These are phyloP conservation scores for Cytospora piceicola DNA, from an alignment of 2,329 filamentous ascomycete genomes.

Conservation along the genomic window DNA sequence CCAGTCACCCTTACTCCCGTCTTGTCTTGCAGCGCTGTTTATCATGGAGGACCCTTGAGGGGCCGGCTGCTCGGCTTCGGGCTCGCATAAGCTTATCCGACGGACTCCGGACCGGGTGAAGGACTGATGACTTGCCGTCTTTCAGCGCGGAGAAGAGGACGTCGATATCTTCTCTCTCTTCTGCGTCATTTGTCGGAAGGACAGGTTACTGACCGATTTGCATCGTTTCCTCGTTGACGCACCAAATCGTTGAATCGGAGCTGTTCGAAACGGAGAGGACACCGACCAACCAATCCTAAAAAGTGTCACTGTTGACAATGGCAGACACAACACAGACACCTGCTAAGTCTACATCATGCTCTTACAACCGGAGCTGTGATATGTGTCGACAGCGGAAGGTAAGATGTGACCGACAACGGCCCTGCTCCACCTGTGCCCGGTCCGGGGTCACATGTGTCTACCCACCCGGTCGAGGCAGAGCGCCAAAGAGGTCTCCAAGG, in stretches of 20 bases:
- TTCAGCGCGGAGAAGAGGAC: background rate
- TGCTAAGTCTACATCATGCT: background rate
- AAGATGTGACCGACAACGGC: conserved; percentile 26
- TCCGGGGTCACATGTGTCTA: conserved; percentile 25
- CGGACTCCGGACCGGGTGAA: background rate
- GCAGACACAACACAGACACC: conserved; percentile 2
- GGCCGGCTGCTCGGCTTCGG: conserved; percentile 6
- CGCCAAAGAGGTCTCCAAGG: conserved; percentile 28
- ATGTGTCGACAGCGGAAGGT: conserved; percentile 28
- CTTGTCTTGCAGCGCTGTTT: background rate
- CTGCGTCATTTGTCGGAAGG: background rate
- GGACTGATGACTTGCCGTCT: background rate
- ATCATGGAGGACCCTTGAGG: background rate
- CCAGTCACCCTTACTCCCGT: background rate
- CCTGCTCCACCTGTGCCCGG: conserved; percentile 26
- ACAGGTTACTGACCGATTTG: too few species aligned
- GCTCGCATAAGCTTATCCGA: conserved; percentile 23
- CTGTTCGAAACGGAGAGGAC: too few species aligned
- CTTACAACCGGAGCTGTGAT: conserved; percentile 24
- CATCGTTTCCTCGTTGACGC: too few species aligned
- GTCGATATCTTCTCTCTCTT: background rate
- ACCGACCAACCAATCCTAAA: background rate
- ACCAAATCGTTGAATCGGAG: too few species aligned
- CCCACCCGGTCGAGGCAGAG: conserved; percentile 30
- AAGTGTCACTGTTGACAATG: background rate